These are phyloP conservation scores for Diutina scorzettiae DNA, from an alignment of 1,139 yeast genomes.

Conservation along the genomic window DNA sequence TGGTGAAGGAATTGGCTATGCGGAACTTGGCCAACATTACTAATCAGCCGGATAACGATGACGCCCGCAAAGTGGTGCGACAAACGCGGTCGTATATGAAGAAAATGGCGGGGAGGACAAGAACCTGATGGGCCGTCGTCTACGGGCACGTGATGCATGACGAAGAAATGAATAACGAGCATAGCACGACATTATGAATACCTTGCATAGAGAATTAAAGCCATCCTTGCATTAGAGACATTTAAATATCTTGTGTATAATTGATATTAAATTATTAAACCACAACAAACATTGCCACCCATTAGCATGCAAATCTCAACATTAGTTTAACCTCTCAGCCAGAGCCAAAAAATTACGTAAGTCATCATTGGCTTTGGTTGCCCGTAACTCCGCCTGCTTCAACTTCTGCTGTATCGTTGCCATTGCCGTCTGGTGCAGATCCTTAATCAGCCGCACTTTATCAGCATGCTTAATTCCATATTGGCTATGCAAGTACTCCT, in stretches of 20 bases:
- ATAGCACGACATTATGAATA: too few species aligned
- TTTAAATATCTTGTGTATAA: too few species aligned
- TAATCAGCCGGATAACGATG: neutral
- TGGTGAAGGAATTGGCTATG: slow-evolving; percentile 6
- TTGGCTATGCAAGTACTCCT: neutral
- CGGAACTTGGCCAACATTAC: slow-evolving; percentile 4
- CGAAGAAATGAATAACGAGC: neutral
- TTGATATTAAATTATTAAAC: too few species aligned
- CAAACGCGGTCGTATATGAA: slow-evolving; percentile 5
- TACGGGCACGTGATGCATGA: neutral
- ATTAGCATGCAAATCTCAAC: too few species aligned
- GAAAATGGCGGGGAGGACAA: neutral
- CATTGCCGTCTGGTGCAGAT: neutral
- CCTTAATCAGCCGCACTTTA: slow-evolving; percentile 2
- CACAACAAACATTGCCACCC: too few species aligned
- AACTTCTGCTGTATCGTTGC: neutral
- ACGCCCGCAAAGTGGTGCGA: slow-evolving; percentile 5
- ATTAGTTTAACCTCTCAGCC: neutral
- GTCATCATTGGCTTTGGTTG: neutral
- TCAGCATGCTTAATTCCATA: neutral
- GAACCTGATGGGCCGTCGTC: neutral
- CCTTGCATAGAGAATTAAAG: too few species aligned
- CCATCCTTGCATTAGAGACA: too few species aligned
- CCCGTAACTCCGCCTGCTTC: neutral
- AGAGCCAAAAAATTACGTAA: neutral